Percentiles rank a stretch among this genome's conserved stretches.
Evolutionary conservation across 169 alveolate species (phyloP).

Genomic region (Plasmodium vinckei): DNA sequence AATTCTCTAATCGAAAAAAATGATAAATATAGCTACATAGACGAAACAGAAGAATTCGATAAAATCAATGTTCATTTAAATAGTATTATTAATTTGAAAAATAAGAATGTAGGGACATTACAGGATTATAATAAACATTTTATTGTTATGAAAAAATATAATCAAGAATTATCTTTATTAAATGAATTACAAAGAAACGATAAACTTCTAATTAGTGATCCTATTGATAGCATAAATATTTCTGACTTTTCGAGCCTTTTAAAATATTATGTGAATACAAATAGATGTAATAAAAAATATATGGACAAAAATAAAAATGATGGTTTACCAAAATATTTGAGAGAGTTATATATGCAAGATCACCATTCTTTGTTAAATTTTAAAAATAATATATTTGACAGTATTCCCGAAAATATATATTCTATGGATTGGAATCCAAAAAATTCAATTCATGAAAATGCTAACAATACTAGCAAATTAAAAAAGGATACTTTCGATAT

Average conservation of each 20-base stretch:
- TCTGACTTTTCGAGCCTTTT: constrained; percentile 17
- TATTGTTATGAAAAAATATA: constrained; percentile 18
- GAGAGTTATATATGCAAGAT: not conserved
- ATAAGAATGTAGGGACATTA: constrained; percentile 3
- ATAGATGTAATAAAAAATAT: not conserved
- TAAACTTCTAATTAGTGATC: constrained; percentile 12
- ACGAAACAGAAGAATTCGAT: constrained; percentile 37
- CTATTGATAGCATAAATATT: constrained; percentile 27
- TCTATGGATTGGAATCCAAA: not conserved
- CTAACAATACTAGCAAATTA: not conserved
- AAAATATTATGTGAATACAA: constrained; percentile 17
- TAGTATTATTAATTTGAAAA: constrained; percentile 1
- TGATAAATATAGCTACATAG: not conserved
- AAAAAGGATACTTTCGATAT: not conserved
- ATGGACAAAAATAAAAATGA: not conserved
- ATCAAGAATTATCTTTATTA: constrained; percentile 52
- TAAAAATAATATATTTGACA: not conserved
- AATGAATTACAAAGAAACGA: constrained; percentile 36
- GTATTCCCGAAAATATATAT: not conserved
- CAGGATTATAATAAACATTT: constrained; percentile 19
- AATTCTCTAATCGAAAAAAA: too few relatives aligned
- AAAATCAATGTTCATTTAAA: constrained; percentile 30
- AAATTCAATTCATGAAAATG: too few relatives aligned
- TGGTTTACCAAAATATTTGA: not conserved
- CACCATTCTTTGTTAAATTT: not conserved